phyloP scores from a whole-genome alignment of 805 yeast species.

The Metschnikowia gelsemii region DNA sequence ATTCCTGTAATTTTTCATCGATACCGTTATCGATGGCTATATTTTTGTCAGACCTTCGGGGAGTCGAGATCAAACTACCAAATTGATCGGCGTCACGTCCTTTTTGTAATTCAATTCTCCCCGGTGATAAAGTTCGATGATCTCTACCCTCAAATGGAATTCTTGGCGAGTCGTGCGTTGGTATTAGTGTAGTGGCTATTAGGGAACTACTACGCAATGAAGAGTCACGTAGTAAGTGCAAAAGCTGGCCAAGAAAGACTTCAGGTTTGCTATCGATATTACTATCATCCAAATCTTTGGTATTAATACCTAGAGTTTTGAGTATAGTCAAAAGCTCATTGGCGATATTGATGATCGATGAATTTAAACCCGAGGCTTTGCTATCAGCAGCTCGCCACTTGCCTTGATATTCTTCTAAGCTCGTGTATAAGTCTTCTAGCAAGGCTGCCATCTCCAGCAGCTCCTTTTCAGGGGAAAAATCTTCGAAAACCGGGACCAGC shows the following conservation, averaged over 20 bases:
- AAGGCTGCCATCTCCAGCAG: conserved; percentile 37
- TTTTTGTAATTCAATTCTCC: not conserved
- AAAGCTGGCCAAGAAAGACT: not conserved
- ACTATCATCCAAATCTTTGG: not conserved
- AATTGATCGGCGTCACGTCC: not conserved
- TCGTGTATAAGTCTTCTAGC: conserved; percentile 39
- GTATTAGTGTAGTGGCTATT: not conserved
- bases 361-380: conserved; percentile 8
- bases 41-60: not conserved
- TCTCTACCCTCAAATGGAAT: not conserved
- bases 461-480: conserved; percentile 22
- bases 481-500: conserved; percentile 8
- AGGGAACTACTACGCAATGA: not conserved
- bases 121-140: not conserved
- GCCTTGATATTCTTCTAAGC: conserved; percentile 34
- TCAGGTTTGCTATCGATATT: not conserved
- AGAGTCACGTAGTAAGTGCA: not conserved
- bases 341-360: conserved; percentile 7
- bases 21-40: conserved; percentile 20
- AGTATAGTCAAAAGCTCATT: conserved; percentile 24
- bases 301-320: conserved; percentile 15
- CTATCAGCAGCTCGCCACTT: conserved; percentile 28
- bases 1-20: conserved; percentile 29
- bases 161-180: not conserved
- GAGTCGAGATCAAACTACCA: conserved; percentile 2